Evolutionary conservation across 2,329 filamentous ascomycete species (phyloP).

Genomic region (Colletotrichum higginsianum): DNA sequence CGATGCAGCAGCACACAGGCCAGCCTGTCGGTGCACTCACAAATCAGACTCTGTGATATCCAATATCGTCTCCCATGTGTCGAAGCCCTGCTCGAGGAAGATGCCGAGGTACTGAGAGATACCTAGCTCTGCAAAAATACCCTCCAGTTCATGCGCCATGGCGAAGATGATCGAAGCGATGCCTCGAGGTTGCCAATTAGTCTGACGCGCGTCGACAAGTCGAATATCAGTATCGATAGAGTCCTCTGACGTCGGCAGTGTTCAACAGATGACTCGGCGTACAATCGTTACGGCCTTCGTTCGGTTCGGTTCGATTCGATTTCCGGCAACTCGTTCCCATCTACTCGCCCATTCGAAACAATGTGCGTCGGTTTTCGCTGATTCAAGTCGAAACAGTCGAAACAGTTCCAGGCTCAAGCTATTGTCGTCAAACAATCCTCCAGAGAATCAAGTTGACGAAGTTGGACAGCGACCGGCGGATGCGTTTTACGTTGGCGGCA

Average conservation of each 20-base stretch:
- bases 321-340: constrained; percentile 21
- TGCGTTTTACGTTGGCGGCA: not conserved
- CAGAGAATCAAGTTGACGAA: not conserved
- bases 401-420: constrained; percentile 24
- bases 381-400: constrained; percentile 40
- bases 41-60: constrained; percentile 89
- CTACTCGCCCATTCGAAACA: constrained; percentile 12
- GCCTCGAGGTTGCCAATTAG: not conserved
- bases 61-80: constrained; percentile 86
- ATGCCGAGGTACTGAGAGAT: constrained; percentile 82
- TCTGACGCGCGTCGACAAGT: constrained; percentile 3
- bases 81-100: constrained; percentile 85
- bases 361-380: constrained; percentile 6
- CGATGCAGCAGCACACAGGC: not conserved
- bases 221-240: not conserved
- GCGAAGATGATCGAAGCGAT: constrained; percentile 38
- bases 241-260: not conserved
- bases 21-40: constrained; percentile 61
- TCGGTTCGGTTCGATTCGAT: constrained; percentile 8
- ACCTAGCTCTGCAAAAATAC: constrained; percentile 81
- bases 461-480: constrained; percentile 5
- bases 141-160: constrained; percentile 72
- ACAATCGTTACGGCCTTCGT: not conserved
- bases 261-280: not conserved
- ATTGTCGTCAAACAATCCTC: constrained; percentile 6